phyloP scores from a whole-genome alignment of 257 asterid genomes.

The Datura wrightii region DNA sequence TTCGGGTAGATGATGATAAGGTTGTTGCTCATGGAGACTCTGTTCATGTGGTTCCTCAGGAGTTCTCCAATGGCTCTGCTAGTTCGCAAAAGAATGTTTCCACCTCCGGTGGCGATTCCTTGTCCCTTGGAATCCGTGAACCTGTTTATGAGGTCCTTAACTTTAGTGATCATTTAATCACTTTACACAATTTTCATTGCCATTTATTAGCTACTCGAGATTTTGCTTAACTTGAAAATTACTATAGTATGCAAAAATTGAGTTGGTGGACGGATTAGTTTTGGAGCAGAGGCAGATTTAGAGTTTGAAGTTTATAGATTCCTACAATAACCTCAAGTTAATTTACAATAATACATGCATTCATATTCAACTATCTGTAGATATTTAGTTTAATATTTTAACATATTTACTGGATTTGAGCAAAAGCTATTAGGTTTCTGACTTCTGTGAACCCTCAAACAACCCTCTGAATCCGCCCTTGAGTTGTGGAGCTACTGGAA shows the following conservation, averaged over 20 bases:
- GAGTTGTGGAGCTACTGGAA: neutral
- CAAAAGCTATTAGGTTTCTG: neutral
- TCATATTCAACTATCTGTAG: neutral
- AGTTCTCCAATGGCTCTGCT: conserved; percentile 51
- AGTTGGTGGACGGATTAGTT: neutral
- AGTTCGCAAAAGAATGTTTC: conserved; percentile 49
- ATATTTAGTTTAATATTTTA: neutral
- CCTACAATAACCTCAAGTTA: neutral
- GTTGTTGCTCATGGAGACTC: conserved; percentile 17
- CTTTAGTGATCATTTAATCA: neutral
- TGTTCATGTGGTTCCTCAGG: conserved; percentile 37
- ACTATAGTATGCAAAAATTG: neutral
- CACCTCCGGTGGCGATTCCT: conserved; percentile 58
- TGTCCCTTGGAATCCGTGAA: conserved; percentile 88
- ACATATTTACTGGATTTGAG: neutral
- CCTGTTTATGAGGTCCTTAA: conserved; percentile 83
- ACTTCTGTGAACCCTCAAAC: neutral
- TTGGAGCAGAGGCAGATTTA: neutral
- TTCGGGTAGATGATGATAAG: conserved; percentile 30
- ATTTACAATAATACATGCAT: neutral
- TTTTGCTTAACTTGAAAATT: neutral
- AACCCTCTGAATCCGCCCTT: neutral
- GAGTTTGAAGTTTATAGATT: neutral
- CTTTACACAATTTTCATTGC: neutral
- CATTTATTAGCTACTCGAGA: neutral